A percentile compares a stretch with the other conserved stretches of the same genome.
Evolutionary conservation across 192 early-diverging fungal species (phyloP).

Genomic region (Glomus cerebriforme): DNA sequence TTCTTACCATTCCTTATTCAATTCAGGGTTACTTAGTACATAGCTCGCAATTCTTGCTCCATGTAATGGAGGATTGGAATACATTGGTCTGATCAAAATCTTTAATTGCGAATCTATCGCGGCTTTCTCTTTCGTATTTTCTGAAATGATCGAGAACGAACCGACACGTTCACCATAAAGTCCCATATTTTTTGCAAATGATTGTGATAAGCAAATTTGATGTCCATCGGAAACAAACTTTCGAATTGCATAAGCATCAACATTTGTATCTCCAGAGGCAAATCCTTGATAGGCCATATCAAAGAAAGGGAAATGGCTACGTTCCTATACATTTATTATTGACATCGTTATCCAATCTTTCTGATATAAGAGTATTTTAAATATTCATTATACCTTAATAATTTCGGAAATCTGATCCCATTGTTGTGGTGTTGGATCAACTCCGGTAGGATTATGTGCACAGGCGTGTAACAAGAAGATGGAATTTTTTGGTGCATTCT

Average conservation of each 20-base stretch:
- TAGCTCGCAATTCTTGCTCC: conserved; percentile 91
- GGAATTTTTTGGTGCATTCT: conserved; percentile 83
- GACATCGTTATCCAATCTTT: neutral
- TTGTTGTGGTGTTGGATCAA: conserved; percentile 91
- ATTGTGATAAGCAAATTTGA: conserved; percentile 85
- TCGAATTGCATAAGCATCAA: conserved; percentile 93
- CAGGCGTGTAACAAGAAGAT: conserved; percentile 96
- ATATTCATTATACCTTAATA: conserved; percentile 50
- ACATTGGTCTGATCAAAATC: conserved; percentile 95
- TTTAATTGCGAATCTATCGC: conserved; percentile 91
- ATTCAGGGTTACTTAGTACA: conserved; percentile 74
- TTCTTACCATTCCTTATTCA: conserved; percentile 78
- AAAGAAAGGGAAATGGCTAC: conserved; percentile 91
- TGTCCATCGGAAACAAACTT: conserved; percentile 84
- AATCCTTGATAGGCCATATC: conserved; percentile 99
- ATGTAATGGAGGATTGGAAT: conserved; percentile 97
- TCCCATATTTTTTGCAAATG: conserved; percentile 99
- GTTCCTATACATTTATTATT: conserved; percentile 41
- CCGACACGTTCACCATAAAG: conserved; percentile 98
- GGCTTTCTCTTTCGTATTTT: conserved; percentile 71
- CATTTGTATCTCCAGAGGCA: conserved; percentile 86
- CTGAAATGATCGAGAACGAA: conserved; percentile 82
- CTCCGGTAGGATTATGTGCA: conserved; percentile 99
- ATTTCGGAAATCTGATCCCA: conserved; percentile 87
- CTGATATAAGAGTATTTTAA: neutral